Base-by-base conservation (phyloP, 1,284 basidiomycete genomes). In the Violaceomyces palustris region DNA sequence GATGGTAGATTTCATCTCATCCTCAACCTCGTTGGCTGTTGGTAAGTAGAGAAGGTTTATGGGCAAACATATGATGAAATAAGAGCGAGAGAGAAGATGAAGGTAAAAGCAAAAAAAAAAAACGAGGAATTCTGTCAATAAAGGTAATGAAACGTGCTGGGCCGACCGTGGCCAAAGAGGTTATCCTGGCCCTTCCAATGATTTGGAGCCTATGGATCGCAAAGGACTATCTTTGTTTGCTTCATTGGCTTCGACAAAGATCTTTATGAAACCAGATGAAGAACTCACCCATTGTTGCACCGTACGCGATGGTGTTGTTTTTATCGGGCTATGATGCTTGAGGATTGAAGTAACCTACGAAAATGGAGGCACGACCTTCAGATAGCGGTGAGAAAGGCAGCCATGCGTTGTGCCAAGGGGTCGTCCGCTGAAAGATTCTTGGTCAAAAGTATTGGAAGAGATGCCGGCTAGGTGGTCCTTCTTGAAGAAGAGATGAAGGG, bases 361-460 rank as follows among this genome's bases (percentile, higher is more conserved):
- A 28, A 24, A 29, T 35, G 40, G 39, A 31, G 35, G 32, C 18
- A 22, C 18, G n/a, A 19, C 36, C 29, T 43, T 34, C n/a, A 41
- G 42, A 27, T 38, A 28, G 26, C 15, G n/a, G n/a, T n/a, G n/a
- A n/a, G 32, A 32, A 21, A 29, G 14, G 25, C 3, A 32, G 35
- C 23, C n/a, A 14, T 17, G 23, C 24, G 9, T 24, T 21, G 33
- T 18, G 33, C 18, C 17, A 6, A 15, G 18, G 33, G 19, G 33
- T 19, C 27, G 29, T 10, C 35, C 24, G 42, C 9, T 18, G 28
- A 9, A 14, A 10, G 24, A 30, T 35, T 7, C 24, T 34, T 33
- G 6, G 14, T 24, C 19, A 26, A 17, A 21, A 31, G 12, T 22
- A 19, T 29, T 10, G 18, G 12, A 28, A 24, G 17, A n/a, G 7